These are phyloP conservation scores for Endocalyx cinctus DNA, from an alignment of 2,329 filamentous ascomycete species.

Conservation along the genomic window DNA sequence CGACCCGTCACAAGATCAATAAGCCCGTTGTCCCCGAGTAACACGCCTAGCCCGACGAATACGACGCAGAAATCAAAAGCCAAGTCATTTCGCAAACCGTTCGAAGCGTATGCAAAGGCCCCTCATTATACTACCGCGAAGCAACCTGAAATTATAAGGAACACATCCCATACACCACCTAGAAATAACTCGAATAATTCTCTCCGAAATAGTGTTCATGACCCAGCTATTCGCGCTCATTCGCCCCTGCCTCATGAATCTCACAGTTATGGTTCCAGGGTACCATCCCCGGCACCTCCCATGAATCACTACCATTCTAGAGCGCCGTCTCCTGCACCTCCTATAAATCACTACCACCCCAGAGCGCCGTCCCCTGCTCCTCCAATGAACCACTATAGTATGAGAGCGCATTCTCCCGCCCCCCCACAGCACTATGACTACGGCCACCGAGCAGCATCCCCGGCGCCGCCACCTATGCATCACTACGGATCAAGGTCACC, in stretches of 20 bases:
- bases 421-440: constrained; percentile 28
- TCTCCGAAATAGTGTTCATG: constrained; percentile 21
- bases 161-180: constrained; percentile 28
- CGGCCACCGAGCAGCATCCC: constrained; percentile 32
- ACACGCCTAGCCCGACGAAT: constrained; percentile 49
- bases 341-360: constrained; percentile 17
- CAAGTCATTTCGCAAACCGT: constrained; percentile 61
- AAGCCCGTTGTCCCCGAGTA: constrained; percentile 55
- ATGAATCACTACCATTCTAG: constrained; percentile 13
- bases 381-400: constrained; percentile 26
- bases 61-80: constrained; percentile 55
- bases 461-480: constrained; percentile 21
- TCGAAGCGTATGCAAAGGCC: constrained; percentile 62
- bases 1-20: constrained; percentile 64
- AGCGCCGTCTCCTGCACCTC: constrained; percentile 29
- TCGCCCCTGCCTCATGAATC: constrained; percentile 18
- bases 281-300: constrained; percentile 20
- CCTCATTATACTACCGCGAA: constrained; percentile 62
- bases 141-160: constrained; percentile 52
- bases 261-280: constrained; percentile 15
- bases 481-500: constrained; percentile 24
- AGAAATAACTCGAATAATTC: constrained; percentile 40
- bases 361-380: constrained; percentile 32
- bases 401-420: constrained; percentile 34
- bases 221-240: constrained; percentile 10